A percentile compares a stretch with the other conserved stretches of the same genome.
Conservation (phyloP, 345 rosid genomes). For the Moricandia arvensis region DNA sequence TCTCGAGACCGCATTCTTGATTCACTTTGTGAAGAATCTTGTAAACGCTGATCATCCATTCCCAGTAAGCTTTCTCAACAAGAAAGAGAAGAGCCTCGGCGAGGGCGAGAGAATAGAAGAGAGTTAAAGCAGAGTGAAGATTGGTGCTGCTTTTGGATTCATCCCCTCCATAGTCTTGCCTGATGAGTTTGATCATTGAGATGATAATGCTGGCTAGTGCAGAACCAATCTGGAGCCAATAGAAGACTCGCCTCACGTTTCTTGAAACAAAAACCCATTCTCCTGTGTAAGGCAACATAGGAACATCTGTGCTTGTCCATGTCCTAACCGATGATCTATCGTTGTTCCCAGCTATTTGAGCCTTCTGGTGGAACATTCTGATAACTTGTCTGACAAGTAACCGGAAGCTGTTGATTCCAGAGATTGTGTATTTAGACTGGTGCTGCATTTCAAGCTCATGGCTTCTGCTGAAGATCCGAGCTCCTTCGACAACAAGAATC, state of each 20-base stretch:
- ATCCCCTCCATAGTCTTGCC: constrained; percentile 61
- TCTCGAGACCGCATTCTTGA: constrained; percentile 63
- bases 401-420: constrained; percentile 66
- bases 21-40: constrained; percentile 70
- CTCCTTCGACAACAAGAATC: constrained; percentile 77
- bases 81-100: constrained; percentile 83
- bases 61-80: constrained; percentile 86
- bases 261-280: constrained; percentile 73
- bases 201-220: constrained; percentile 70
- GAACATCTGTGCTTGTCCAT: constrained; percentile 79
- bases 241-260: constrained; percentile 67
- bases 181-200: constrained; percentile 61
- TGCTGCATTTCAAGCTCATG: constrained; percentile 94
- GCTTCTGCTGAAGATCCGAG: constrained; percentile 89
- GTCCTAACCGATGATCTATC: constrained; percentile 35
- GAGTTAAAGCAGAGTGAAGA: constrained; percentile 64
- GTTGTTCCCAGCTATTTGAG: background rate
- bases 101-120: constrained; percentile 76
- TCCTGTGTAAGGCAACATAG: constrained; percentile 69
- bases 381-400: constrained; percentile 32
- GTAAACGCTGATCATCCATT: constrained; percentile 50
- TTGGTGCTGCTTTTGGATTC: constrained; percentile 49
- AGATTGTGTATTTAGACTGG: constrained; percentile 72
- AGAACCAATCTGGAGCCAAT: constrained; percentile 86
- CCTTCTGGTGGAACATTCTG: constrained; percentile 13